phyloP scores from a whole-genome alignment of 495 filamentous ascomycete genomes.

The Xylaria nigripes region DNA sequence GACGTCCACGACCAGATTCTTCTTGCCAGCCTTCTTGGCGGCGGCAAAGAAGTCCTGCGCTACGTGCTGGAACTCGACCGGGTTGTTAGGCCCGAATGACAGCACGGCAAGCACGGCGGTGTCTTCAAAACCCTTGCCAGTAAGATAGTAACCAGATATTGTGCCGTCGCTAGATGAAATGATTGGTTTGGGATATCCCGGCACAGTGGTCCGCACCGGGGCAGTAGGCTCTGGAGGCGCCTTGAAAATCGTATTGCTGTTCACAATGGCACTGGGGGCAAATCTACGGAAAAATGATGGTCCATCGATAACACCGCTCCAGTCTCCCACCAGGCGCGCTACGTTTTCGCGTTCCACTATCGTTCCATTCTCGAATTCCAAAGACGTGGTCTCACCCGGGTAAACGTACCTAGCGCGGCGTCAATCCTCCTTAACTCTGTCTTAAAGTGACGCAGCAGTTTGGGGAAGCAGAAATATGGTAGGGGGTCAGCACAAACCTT shows the following conservation, averaged over 20 bases:
- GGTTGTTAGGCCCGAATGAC: constrained; percentile 14
- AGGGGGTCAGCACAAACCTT: constrained; percentile 14
- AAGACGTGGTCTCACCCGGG: constrained; percentile 31
- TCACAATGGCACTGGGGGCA: constrained; percentile 22
- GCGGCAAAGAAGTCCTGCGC: constrained; percentile 34
- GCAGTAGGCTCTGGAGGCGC: constrained; percentile 13
- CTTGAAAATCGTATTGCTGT: constrained; percentile 2
- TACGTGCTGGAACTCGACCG: constrained; percentile 33
- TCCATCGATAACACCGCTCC: constrained; percentile 30
- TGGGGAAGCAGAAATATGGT: no score
- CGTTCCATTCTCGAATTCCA: constrained; percentile 39
- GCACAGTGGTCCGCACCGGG: constrained; percentile 15
- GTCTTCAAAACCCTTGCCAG: constrained; percentile 36
- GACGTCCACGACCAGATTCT: constrained; percentile 47
- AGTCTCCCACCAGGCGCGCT: constrained; percentile 29
- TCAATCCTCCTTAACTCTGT: background rate
- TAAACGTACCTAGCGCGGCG: constrained; percentile 26
- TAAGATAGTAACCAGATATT: constrained; percentile 44
- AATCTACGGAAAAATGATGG: constrained; percentile 31
- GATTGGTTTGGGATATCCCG: constrained; percentile 45
- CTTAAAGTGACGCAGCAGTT: background rate
- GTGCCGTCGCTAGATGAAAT: constrained; percentile 33
- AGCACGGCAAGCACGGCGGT: constrained; percentile 34
- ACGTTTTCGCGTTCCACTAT: constrained; percentile 25
- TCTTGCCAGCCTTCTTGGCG: constrained; percentile 34